Conservation (phyloP, 108 stramenopile species). For the Pseudonitzschia delicatissima region DNA sequence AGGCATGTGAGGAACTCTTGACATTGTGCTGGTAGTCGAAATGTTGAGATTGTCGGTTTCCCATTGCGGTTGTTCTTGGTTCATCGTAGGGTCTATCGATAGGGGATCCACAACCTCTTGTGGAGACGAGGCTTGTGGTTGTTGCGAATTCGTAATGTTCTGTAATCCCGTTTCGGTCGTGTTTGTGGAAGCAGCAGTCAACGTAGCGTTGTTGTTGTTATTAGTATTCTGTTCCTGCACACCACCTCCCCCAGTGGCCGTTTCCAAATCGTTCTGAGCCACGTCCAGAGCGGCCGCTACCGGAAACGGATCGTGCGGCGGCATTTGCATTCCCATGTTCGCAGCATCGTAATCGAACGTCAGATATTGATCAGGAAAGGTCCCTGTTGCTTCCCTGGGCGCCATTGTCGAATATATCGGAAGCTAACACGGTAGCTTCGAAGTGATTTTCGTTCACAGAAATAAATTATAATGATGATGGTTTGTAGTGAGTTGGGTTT, state of each 20-base stretch:
- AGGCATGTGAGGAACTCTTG: constrained; percentile 12
- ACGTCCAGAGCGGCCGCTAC: constrained; percentile 6
- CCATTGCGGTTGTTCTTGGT: constrained; percentile 17
- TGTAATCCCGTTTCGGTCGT: neutral
- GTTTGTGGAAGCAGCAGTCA: neutral
- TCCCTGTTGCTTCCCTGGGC: constrained; percentile 74
- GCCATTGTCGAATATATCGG: constrained; percentile 50
- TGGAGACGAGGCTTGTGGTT: constrained; percentile 5
- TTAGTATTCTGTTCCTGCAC: constrained; percentile 5
- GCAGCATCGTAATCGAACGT: constrained; percentile 63
- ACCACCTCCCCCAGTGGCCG: neutral
- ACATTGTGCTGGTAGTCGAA: neutral
- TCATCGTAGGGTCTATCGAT: constrained; percentile 61
- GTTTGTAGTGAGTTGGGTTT: too few relatives aligned
- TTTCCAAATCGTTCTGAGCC: constrained; percentile 9
- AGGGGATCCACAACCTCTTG: constrained; percentile 50
- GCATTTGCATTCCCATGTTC: constrained; percentile 28
- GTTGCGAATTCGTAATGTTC: constrained; percentile 8
- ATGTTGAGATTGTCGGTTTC: constrained; percentile 1
- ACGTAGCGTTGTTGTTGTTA: neutral
- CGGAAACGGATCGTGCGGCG: constrained; percentile 40
- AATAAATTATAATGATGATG: too few relatives aligned
- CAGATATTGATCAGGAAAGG: constrained; percentile 70
- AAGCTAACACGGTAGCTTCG: neutral
- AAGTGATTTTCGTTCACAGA: too few relatives aligned